phyloP scores from a whole-genome alignment of 2,329 filamentous ascomycete species.

The Xylariaceae sp. region DNA sequence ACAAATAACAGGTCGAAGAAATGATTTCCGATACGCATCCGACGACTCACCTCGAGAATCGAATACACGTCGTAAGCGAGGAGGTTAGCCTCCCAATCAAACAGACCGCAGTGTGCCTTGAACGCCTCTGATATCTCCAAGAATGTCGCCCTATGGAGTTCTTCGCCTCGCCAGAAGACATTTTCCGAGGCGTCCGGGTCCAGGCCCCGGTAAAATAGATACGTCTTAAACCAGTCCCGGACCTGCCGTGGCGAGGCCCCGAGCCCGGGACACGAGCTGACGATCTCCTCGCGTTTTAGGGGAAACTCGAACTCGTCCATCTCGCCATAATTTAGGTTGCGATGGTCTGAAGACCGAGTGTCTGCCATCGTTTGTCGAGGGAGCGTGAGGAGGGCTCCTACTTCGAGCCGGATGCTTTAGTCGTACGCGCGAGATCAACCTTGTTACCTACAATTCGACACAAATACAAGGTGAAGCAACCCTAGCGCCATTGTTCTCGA shows the following conservation, averaged over 20 bases:
- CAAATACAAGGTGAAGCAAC: too few species aligned
- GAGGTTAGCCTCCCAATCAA: conserved; percentile 21
- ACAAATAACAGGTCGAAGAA: neutral
- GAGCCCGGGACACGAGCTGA: conserved; percentile 11
- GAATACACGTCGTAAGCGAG: conserved; percentile 18
- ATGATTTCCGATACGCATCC: neutral
- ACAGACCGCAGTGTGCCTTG: conserved; percentile 12
- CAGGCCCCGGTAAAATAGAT: conserved; percentile 20
- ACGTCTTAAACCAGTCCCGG: conserved; percentile 16
- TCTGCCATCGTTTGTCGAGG: too few species aligned
- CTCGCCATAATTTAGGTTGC: neutral
- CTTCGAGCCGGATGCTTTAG: too few species aligned
- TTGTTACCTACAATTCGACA: too few species aligned
- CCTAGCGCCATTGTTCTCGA: neutral
- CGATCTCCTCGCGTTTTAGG: conserved; percentile 8
- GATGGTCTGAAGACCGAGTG: neutral
- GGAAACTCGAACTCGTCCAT: neutral
- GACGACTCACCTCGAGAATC: conserved; percentile 16
- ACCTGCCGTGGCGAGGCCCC: conserved; percentile 12
- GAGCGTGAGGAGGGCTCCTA: too few species aligned
- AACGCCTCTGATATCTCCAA: conserved; percentile 12
- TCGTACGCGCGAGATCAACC: too few species aligned
- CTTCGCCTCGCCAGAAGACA: conserved; percentile 18
- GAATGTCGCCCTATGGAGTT: conserved; percentile 12
- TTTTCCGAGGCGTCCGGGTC: conserved; percentile 1